phyloP scores from a whole-genome alignment of 371 early-diverging fungal species.

The Rhizopus sp. region DNA sequence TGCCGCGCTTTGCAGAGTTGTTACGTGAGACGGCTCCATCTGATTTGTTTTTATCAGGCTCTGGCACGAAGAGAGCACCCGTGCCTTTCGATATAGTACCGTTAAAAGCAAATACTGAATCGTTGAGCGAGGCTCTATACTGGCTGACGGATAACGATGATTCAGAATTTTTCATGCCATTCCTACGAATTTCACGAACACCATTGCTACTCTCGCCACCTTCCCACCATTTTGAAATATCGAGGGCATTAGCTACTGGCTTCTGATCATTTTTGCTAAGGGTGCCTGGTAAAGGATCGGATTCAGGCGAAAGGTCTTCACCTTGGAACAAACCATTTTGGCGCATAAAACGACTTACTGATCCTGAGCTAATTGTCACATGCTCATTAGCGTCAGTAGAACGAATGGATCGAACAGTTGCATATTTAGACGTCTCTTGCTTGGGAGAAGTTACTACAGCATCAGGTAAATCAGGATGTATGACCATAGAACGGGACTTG shows the following conservation, averaged over 20 bases:
- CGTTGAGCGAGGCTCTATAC: conserved; percentile 23
- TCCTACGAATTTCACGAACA: neutral
- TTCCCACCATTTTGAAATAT: conserved; percentile 29
- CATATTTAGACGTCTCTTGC: conserved; percentile 6
- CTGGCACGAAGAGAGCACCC: neutral
- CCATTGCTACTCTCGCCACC: neutral
- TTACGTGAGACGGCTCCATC: conserved; percentile 8
- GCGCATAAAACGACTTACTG: conserved; percentile 37
- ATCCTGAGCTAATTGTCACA: conserved; percentile 35
- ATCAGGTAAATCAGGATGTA: neutral
- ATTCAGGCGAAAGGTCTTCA: conserved; percentile 4
- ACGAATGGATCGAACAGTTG: conserved; percentile 17
- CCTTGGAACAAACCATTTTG: conserved; percentile 30
- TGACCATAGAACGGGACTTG: conserved; percentile 20
- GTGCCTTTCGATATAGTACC: conserved; percentile 16
- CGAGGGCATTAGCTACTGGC: conserved; percentile 11
- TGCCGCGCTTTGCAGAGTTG: conserved; percentile 19
- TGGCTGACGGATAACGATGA: conserved; percentile 5
- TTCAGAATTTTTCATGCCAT: neutral
- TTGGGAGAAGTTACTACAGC: neutral
- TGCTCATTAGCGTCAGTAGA: conserved; percentile 14
- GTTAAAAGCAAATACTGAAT: conserved; percentile 16
- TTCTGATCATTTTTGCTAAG: neutral
- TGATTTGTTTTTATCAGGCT: neutral
- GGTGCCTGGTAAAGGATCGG: conserved; percentile 8